Conservation (phyloP, 345 rosid genomes). For the Eucalyptus sp. region DNA sequence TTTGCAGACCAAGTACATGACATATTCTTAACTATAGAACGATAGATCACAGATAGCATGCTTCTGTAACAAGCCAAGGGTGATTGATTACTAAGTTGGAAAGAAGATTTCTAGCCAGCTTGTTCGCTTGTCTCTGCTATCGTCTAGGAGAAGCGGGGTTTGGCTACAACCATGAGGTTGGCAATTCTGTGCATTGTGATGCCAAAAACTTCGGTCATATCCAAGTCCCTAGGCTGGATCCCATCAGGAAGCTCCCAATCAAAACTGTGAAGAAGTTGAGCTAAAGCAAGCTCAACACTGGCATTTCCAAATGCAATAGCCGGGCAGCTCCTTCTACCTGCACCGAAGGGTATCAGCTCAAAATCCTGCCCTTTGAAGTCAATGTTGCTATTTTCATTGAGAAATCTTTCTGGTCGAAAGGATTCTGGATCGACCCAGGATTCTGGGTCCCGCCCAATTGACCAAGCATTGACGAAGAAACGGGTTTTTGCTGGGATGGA, state of each 20-base stretch:
- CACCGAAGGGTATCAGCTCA: conserved; percentile 47
- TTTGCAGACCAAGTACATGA: neutral
- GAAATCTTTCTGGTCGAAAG: conserved; percentile 40
- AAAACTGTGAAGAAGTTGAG: conserved; percentile 42
- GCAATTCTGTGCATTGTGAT: conserved; percentile 13
- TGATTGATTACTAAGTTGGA: neutral
- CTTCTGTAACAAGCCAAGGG: neutral
- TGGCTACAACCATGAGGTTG: conserved; percentile 10
- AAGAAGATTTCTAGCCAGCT: neutral
- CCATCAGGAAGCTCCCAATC: conserved; percentile 44
- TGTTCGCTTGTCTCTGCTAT: neutral
- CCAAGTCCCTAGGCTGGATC: conserved; percentile 13
- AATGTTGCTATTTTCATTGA: conserved; percentile 3
- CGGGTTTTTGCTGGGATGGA: conserved; percentile 29
- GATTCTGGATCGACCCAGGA: conserved; percentile 29
- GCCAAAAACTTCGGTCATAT: conserved; percentile 22
- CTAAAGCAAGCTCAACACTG: conserved; percentile 31
- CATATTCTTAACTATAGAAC: neutral
- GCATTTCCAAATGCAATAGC: conserved; percentile 29
- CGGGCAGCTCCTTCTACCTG: conserved; percentile 43
- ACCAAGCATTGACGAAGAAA: conserved; percentile 21
- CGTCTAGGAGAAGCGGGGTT: conserved; percentile 3
- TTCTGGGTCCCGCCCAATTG: conserved; percentile 35
- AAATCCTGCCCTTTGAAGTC: conserved; percentile 41
- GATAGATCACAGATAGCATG: neutral